Percentiles rank a stretch among this genome's conserved stretches.
These are phyloP conservation scores for Huntiella savannae DNA, from an alignment of 2,329 filamentous ascomycete genomes.

Conservation along the genomic window DNA sequence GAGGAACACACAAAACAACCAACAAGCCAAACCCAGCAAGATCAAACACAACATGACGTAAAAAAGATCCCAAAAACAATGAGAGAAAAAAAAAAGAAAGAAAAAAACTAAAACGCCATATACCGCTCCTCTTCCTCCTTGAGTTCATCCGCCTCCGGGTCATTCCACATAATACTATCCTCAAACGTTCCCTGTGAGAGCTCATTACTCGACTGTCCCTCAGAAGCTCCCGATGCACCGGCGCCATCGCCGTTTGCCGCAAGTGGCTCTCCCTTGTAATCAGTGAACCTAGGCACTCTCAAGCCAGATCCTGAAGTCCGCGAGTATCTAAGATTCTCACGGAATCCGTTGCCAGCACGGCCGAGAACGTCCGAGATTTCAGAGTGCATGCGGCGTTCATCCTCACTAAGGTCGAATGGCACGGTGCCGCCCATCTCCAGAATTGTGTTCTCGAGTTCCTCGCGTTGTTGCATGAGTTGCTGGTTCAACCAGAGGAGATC, in stretches of 20 bases:
- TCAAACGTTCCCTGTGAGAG: background rate
- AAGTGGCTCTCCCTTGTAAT: constrained; percentile 65
- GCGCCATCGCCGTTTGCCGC: constrained; percentile 20
- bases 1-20: background rate
- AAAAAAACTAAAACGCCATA: constrained; percentile 42
- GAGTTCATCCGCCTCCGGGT: constrained; percentile 39
- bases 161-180: constrained; percentile 25
- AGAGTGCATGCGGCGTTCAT: constrained; percentile 87
- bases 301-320: constrained; percentile 68
- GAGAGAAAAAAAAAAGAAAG: constrained; percentile 9
- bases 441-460: constrained; percentile 63
- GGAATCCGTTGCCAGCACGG: constrained; percentile 39
- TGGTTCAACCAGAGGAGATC: constrained; percentile 96
- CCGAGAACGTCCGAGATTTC: constrained; percentile 37
- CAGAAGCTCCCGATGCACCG: too few relatives aligned
- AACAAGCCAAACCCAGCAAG: constrained; percentile 2
- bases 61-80: constrained; percentile 3
- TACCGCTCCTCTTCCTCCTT: constrained; percentile 83
- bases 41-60: background rate
- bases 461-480: constrained; percentile 77
- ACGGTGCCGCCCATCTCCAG: constrained; percentile 52
- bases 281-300: constrained; percentile 82
- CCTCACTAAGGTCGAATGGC: constrained; percentile 70
- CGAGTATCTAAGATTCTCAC: constrained; percentile 70
- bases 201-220: background rate